phyloP scores from a whole-genome alignment of 2,329 filamentous ascomycete genomes.

The Penicillium paneum region DNA sequence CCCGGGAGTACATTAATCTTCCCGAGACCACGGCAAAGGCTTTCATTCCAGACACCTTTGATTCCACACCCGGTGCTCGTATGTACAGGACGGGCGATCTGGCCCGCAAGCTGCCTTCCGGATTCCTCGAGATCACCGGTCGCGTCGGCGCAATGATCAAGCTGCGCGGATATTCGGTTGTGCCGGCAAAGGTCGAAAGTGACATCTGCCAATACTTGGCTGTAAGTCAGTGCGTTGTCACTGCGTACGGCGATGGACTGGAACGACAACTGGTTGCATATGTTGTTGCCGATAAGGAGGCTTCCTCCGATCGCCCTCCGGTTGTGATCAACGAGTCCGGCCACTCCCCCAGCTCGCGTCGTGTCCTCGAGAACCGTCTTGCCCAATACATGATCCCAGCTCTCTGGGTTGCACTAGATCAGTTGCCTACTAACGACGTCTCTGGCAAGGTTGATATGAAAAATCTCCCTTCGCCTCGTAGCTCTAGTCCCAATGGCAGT shows the following conservation, averaged over 20 bases:
- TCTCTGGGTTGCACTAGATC: slow-evolving; percentile 70
- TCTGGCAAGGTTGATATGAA: slow-evolving; percentile 77
- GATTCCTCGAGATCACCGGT: slow-evolving; percentile 70
- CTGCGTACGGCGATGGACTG: slow-evolving; percentile 71
- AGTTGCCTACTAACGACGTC: slow-evolving; percentile 71
- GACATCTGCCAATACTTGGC: slow-evolving; percentile 67
- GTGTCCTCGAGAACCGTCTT: slow-evolving; percentile 62
- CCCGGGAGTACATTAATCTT: slow-evolving; percentile 74
- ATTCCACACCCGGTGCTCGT: slow-evolving; percentile 56
- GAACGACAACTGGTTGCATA: slow-evolving; percentile 75
- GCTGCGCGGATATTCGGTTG: slow-evolving; percentile 72
- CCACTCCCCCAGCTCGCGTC: slow-evolving; percentile 66
- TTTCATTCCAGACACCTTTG: slow-evolving; percentile 66
- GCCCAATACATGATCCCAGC: slow-evolving; percentile 82
- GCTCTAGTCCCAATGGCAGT: slow-evolving; percentile 46
- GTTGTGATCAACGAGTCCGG: slow-evolving; percentile 68
- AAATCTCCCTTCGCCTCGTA: slow-evolving; percentile 63
- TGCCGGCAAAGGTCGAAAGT: slow-evolving; percentile 72
- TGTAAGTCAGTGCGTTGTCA: slow-evolving; percentile 67
- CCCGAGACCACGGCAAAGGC: slow-evolving; percentile 72
- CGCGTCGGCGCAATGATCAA: slow-evolving; percentile 79
- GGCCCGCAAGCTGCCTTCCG: slow-evolving; percentile 64
- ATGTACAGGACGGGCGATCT: slow-evolving; percentile 75
- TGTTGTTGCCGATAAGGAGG: slow-evolving; percentile 64
- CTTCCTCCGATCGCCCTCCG: slow-evolving; percentile 54